Percentiles rank a stretch among this genome's conserved stretches.
Evolutionary conservation across 1,284 basidiomycete genomes (phyloP).

Genomic region (Apiotrichum siamense): DNA sequence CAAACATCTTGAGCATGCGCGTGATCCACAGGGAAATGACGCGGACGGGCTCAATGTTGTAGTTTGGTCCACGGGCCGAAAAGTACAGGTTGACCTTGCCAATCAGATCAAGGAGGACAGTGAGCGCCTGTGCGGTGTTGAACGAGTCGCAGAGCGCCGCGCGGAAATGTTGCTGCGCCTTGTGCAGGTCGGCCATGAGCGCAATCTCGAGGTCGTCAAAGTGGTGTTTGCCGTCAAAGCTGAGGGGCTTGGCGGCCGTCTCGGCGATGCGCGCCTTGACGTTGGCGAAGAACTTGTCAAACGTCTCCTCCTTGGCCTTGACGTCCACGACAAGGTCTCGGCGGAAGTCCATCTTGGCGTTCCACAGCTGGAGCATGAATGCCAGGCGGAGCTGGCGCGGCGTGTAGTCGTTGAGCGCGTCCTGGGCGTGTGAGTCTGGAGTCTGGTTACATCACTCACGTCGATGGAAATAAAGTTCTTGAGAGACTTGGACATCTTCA

Average conservation of each 20-base stretch:
- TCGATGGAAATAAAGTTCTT: conserved; percentile 99
- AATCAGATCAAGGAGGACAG: conserved; percentile 72
- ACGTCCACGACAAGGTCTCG: conserved; percentile 82
- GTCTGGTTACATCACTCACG: conserved; percentile 51
- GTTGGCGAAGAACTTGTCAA: conserved; percentile 93
- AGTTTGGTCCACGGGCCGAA: conserved; percentile 41
- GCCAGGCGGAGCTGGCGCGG: conserved; percentile 89
- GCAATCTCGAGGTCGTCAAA: conserved; percentile 59
- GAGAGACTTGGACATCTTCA: conserved; percentile 99
- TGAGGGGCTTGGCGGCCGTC: conserved; percentile 34
- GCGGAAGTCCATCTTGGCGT: conserved; percentile 88
- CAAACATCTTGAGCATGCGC: conserved; percentile 89
- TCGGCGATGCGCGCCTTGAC: conserved; percentile 67
- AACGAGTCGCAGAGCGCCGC: conserved; percentile 94
- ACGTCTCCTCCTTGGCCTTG: conserved; percentile 70
- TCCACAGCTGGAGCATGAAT: conserved; percentile 90
- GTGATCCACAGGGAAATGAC: conserved; percentile 78
- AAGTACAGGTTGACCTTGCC: conserved; percentile 89
- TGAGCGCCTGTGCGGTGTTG: conserved; percentile 83
- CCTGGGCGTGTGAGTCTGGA: conserved; percentile 50
- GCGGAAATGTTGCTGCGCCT: conserved; percentile 73
- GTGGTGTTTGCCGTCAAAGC: conserved; percentile 49
- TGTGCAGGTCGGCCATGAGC: conserved; percentile 59
- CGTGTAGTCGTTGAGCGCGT: conserved; percentile 80
- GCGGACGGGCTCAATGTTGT: conserved; percentile 66